A percentile compares a stretch with the other conserved stretches of the same genome.
Evolutionary conservation across 306 rosid species (phyloP).

Genomic region (Fagus crenata): DNA sequence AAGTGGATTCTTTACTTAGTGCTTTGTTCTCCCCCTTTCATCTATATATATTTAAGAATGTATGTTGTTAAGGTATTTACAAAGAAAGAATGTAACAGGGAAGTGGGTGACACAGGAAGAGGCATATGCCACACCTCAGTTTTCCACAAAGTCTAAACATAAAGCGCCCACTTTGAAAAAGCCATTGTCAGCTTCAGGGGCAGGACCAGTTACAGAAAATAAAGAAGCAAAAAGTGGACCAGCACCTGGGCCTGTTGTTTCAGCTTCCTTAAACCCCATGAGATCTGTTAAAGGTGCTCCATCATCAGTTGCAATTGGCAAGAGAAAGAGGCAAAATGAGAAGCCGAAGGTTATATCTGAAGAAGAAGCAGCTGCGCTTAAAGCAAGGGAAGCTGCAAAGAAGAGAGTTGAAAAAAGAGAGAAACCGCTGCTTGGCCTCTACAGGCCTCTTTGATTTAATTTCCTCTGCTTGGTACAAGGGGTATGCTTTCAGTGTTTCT

Average conservation of each 20-base stretch:
- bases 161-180: slow-evolving; percentile 47
- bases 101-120: slow-evolving; percentile 97
- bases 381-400: slow-evolving; percentile 97
- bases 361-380: slow-evolving; percentile 90
- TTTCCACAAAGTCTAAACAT: slow-evolving; percentile 42
- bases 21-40: slow-evolving; percentile 1
- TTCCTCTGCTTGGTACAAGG: slow-evolving; percentile 16
- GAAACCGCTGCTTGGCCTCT: slow-evolving; percentile 87
- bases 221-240: slow-evolving; percentile 43
- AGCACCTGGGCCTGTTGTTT: slow-evolving; percentile 66
- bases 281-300: slow-evolving; percentile 69
- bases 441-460: slow-evolving; percentile 53
- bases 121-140: slow-evolving; percentile 79
- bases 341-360: slow-evolving; percentile 62
- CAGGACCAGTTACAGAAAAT: slow-evolving; percentile 41
- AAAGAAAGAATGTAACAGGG: slow-evolving; percentile 53
- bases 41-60: background rate
- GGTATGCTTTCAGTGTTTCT: slow-evolving; percentile 18
- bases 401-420: slow-evolving; percentile 91
- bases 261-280: slow-evolving; percentile 59
- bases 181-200: slow-evolving; percentile 40
- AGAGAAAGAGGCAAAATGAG: slow-evolving; percentile 72
- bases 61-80: slow-evolving; percentile 33
- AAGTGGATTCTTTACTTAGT: slow-evolving; percentile 8
- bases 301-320: slow-evolving; percentile 75